Evolutionary conservation across 495 filamentous ascomycete genomes (phyloP).

Genomic region (Aspergillus panamensis): DNA sequence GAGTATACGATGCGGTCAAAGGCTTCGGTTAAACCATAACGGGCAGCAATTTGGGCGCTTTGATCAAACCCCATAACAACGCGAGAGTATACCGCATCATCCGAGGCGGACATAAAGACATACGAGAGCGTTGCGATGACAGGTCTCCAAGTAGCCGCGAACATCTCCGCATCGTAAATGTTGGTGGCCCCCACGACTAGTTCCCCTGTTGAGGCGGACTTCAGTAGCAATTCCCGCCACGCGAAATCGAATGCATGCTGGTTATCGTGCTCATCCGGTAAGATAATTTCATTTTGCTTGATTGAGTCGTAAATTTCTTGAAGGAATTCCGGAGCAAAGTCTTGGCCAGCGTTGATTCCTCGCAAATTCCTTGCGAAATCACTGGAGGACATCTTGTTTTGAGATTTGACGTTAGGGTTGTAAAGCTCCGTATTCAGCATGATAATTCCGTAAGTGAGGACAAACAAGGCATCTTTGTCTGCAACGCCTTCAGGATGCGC

Average conservation of each 20-base stretch:
- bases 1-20: conserved; percentile 89
- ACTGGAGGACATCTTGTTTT: conserved; percentile 73
- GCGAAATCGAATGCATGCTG: conserved; percentile 94
- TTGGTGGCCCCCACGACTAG: conserved; percentile 85
- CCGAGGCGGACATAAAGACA: conserved; percentile 97
- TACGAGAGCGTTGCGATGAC: conserved; percentile 93
- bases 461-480: conserved; percentile 83
- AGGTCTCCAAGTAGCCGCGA: conserved; percentile 91
- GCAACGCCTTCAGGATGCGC: conserved; percentile 70
- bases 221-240: conserved; percentile 90
- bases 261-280: conserved; percentile 96
- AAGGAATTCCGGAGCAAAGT: conserved; percentile 84
- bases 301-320: conserved; percentile 89
- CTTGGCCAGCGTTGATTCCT: conserved; percentile 78
- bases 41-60: conserved; percentile 88
- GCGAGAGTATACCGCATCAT: conserved; percentile 92
- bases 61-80: conserved; percentile 94
- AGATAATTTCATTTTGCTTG: conserved; percentile 87
- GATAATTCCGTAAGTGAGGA: conserved; percentile 94
- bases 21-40: conserved; percentile 77
- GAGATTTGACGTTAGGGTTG: conserved; percentile 81
- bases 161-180: conserved; percentile 96
- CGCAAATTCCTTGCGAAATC: conserved; percentile 87
- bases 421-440: conserved; percentile 94
- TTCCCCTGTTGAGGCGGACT: conserved; percentile 71